Evolutionary conservation across 805 yeast genomes (phyloP), one percentile per base, ranked within the genome.

Genomic region (Metschnikowia lochheadii): DNA sequence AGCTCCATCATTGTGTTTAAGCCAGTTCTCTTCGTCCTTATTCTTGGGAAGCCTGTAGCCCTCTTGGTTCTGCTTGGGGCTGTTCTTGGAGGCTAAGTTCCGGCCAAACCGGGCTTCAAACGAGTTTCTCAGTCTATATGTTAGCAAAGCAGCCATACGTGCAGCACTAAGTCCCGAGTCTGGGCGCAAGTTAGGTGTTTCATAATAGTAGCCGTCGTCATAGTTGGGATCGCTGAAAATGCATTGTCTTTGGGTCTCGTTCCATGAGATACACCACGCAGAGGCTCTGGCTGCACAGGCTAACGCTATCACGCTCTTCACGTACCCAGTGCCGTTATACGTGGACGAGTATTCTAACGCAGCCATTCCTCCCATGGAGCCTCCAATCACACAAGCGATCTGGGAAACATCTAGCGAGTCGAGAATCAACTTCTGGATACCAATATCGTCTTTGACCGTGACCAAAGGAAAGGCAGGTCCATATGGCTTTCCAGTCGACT

Each of bases 201-300:
- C 70, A 64, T 89, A 92, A 55, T 73, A 73, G 68, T 88, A 90
- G 1, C 99, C 99, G 62, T 91, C 97, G 49, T 80, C 77, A 66
- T 90, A 94, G 63, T 87, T 86, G 8, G 98, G 98, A 65, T 94
- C 99, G 11, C 96, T 85, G 68, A 91, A 94, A 29, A 94, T 89
- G 55, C 96, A 84, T 66, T 94, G 99, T 60, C 99, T 80, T 69
- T 94, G 99, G 1, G 99, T 96, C 64, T 94, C 99, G 49, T 96
- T 92, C 99, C 99, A 94, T 3, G 96, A 88, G 38, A 94, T 94
- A 58, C 98, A 94, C 99, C 99, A 94, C 0, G 99, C 99, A 2
- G 96, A 86, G 40, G 91, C 96, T 62, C 95, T 77, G 0, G 98
- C 97, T 23, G 95, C 83, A 0, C 98, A 92, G 1, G 99, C 99